These are phyloP conservation scores for Asterochloris erici DNA, from an alignment of 139 green algal species.

Conservation along the genomic window DNA sequence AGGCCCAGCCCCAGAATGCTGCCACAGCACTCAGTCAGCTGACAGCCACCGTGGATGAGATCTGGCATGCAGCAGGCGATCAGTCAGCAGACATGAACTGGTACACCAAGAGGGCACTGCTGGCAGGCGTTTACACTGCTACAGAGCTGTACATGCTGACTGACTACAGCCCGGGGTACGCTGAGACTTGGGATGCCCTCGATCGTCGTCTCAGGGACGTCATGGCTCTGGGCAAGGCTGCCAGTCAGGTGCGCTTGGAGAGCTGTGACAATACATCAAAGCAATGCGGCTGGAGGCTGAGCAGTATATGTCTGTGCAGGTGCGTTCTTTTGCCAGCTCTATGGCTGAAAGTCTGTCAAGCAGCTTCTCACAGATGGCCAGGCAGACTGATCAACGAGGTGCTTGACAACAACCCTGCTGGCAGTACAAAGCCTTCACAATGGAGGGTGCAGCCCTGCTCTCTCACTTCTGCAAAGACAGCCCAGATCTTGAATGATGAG, in stretches of 20 bases:
- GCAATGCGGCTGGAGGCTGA: too few species aligned
- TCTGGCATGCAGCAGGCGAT: constrained; percentile 64
- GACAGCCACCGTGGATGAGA: constrained; percentile 41
- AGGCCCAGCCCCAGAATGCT: constrained; percentile 40
- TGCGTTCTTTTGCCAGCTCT: too few species aligned
- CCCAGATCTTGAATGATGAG: too few species aligned
- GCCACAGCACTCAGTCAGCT: constrained; percentile 37
- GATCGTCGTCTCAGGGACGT: constrained; percentile 46
- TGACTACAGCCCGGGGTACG: constrained; percentile 61
- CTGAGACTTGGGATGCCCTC: constrained; percentile 68
- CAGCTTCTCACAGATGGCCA: too few species aligned
- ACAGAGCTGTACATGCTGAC: constrained; percentile 80
- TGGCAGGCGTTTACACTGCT: constrained; percentile 53
- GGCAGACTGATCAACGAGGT: too few species aligned
- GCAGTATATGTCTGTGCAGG: too few species aligned
- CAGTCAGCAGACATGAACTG: constrained; percentile 57
- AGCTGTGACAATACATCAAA: background rate
- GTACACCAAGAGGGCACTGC: constrained; percentile 62
- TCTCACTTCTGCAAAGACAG: too few species aligned
- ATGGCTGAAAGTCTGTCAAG: too few species aligned
- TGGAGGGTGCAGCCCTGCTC: too few species aligned
- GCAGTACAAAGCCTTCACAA: too few species aligned
- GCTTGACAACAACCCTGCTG: too few species aligned
- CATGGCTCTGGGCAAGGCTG: constrained; percentile 18
- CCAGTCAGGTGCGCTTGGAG: background rate